Percentiles rank a stretch among this genome's conserved stretches.
phyloP scores from a whole-genome alignment of 1,284 basidiomycete species.

The Ustilago bromivora region DNA sequence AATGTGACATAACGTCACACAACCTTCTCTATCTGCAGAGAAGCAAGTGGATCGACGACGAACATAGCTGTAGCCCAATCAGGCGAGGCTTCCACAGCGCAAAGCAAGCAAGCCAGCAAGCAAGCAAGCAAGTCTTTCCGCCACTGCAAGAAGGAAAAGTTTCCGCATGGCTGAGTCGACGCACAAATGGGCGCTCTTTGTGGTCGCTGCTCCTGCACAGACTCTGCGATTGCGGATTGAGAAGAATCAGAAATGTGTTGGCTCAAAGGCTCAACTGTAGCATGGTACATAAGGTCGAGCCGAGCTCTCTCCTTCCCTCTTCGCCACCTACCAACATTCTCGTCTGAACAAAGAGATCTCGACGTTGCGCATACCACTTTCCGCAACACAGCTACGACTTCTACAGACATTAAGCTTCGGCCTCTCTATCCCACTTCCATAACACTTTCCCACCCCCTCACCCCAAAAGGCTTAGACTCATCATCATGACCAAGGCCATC shows the following conservation, averaged over 20 bases:
- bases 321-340: slow-evolving; percentile 11
- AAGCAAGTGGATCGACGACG: slow-evolving; percentile 38
- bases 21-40: slow-evolving; percentile 15
- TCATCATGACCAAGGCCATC: slow-evolving; percentile 78
- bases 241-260: background rate
- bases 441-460: slow-evolving; percentile 2
- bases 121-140: background rate
- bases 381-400: slow-evolving; percentile 25
- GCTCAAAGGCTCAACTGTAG: background rate
- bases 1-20: slow-evolving; percentile 30
- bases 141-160: background rate
- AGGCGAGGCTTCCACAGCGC: background rate
- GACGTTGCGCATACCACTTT: slow-evolving; percentile 51
- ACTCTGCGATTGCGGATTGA: slow-evolving; percentile 15
- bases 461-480: slow-evolving; percentile 25
- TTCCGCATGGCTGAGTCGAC: slow-evolving; percentile 22
- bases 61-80: slow-evolving; percentile 6
- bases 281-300: slow-evolving; percentile 38
- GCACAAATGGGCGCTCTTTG: slow-evolving; percentile 20
- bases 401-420: slow-evolving; percentile 29
- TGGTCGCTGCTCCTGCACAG: slow-evolving; percentile 5
- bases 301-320: background rate
- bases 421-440: slow-evolving; percentile 5
- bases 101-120: too few species aligned
- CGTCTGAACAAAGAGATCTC: slow-evolving; percentile 25